A percentile compares a stretch with the other conserved stretches of the same genome.
These are phyloP conservation scores for Crataegus laevigata DNA, from an alignment of 306 rosid genomes.

Conservation along the genomic window DNA sequence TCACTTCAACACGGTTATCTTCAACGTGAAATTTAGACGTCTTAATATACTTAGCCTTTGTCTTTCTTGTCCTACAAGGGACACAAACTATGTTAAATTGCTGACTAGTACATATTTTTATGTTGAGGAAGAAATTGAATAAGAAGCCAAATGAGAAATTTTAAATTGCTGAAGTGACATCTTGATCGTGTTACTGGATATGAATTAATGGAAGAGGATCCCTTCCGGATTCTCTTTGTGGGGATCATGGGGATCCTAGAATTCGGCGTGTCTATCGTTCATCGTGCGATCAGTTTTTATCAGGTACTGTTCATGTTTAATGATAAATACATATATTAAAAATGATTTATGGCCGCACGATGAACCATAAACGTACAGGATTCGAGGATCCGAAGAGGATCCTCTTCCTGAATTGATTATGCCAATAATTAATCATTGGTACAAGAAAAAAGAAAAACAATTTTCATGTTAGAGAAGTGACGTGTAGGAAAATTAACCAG, in stretches of 20 bases:
- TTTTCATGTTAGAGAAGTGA: not conserved
- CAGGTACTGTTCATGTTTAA: no score
- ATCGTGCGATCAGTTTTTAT: no score
- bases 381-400: no score
- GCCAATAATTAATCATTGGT: not conserved
- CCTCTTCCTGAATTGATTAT: not conserved
- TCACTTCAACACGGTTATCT: constrained; percentile 19
- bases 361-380: no score
- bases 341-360: no score
- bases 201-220: no score
- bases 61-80: not conserved
- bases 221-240: no score
- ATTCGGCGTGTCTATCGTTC: no score
- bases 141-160: not conserved
- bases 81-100: not conserved
- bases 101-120: not conserved
- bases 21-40: not conserved
- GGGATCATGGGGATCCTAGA: no score
- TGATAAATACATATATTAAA: no score
- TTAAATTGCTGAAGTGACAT: not conserved
- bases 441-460: not conserved
- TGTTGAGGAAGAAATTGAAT: constrained; percentile 12
- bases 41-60: not conserved
- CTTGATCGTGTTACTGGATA: not conserved
- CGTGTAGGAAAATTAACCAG: not conserved